Evolutionary conservation across 2,329 filamentous ascomycete species (phyloP).

Genomic region (Xylariaceae sp.): DNA sequence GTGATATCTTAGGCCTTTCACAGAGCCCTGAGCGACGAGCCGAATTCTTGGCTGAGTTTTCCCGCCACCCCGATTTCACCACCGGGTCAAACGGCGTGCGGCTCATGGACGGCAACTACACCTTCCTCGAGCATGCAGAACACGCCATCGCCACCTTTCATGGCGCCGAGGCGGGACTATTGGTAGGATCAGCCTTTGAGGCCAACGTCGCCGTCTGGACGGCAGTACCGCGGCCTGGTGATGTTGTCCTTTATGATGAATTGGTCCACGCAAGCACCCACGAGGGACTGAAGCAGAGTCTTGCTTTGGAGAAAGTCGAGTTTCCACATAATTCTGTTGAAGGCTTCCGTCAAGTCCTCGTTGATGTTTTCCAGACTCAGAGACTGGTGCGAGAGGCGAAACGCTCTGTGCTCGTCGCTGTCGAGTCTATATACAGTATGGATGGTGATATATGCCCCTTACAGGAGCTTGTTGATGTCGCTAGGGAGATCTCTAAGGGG

Average conservation of each 20-base stretch:
- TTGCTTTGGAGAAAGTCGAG: constrained; percentile 43
- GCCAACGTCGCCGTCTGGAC: constrained; percentile 52
- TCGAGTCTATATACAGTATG: constrained; percentile 48
- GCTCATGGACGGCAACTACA: constrained; percentile 63
- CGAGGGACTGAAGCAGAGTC: constrained; percentile 58
- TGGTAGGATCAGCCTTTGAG: constrained; percentile 59
- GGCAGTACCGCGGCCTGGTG: constrained; percentile 49
- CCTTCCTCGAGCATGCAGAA: constrained; percentile 50
- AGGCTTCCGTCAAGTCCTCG: constrained; percentile 37
- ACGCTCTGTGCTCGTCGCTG: constrained; percentile 36
- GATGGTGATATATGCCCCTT: constrained; percentile 45
- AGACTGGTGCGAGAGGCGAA: constrained; percentile 25
- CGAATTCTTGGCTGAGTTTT: constrained; percentile 44
- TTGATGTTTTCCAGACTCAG: constrained; percentile 29
- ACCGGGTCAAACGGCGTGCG: constrained; percentile 59
- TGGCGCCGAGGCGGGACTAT: constrained; percentile 51
- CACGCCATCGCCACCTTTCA: constrained; percentile 63
- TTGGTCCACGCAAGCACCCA: constrained; percentile 65
- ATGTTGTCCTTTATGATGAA: constrained; percentile 62
- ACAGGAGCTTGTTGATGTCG: constrained; percentile 35
- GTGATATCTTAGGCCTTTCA: constrained; percentile 61
- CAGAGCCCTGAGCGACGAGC: constrained; percentile 42
- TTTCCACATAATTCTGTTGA: constrained; percentile 46
- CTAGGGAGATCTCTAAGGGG: constrained; percentile 34
- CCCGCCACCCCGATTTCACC: constrained; percentile 34